Base-by-base conservation (phyloP, 176 grass and related monocot species). In the Saccharum spontaneum region DNA sequence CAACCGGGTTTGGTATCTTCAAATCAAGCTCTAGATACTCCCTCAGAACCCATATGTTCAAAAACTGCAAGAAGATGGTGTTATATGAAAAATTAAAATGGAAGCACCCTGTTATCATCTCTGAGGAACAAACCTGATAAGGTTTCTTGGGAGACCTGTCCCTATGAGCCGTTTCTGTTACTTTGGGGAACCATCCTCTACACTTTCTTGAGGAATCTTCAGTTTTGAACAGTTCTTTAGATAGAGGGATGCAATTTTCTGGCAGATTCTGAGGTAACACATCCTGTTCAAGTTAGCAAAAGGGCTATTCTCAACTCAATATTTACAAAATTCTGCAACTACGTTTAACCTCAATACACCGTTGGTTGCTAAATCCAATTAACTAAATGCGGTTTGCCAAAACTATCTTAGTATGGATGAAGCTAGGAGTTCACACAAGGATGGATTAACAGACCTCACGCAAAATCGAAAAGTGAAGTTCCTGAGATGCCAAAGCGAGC, bases 401-500 rank as follows among this genome's bases (percentile, higher is more conserved):
- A 30, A 28, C 63, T 67, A 26, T 50, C 12, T 52, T 14, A 75
- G 11, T 5, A 49, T 75, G 64, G 11, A 84, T 69, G 11, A 46
- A 46, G 2, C 4, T 18, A 28, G 0, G 28, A 28, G 28, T 28
- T 28, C 28, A 28, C 28, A 28, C 28, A 28, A 69, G 24, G 4
- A 73, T 26, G 46, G 3, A 44, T 24, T 10, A 17, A n/a, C 37
- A 59, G 48, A 93, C 87, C 89, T 98, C 95, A 41, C 91, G 55
- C 77, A 98, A n/a, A 85, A 98, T 90, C 37, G 95, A 93, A 67
- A 95, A 95, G 73, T 93, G 90, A 14, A 94, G 63, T 77, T 98
- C 92, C 7, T 98, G 92, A 49, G 87, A 95, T 69, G 95, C 91
- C 78, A 98, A 86, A 41, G 92, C 91, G 20, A 98, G 93, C 91